Evolutionary conservation across 345 rosid genomes (phyloP).

Genomic region (Acer saccharum): DNA sequence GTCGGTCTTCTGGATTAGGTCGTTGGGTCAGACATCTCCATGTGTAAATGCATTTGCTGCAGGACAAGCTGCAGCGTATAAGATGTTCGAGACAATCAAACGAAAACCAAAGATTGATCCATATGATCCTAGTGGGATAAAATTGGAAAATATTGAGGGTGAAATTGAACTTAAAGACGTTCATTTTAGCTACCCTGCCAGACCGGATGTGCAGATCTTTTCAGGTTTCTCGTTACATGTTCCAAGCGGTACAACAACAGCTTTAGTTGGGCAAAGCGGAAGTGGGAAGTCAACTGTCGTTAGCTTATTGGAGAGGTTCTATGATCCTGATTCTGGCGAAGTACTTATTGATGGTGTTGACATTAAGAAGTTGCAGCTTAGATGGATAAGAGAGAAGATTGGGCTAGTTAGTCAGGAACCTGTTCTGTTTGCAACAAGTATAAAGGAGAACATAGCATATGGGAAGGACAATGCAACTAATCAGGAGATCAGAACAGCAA

Average conservation of each 20-base stretch:
- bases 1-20: conserved; percentile 32
- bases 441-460: conserved; percentile 65
- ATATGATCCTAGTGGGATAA: conserved; percentile 44
- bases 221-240: conserved; percentile 59
- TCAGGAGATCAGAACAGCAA: conserved; percentile 56
- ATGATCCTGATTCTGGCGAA: conserved; percentile 71
- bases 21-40: conserved; percentile 71
- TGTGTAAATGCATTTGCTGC: conserved; percentile 63
- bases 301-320: conserved; percentile 68
- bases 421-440: conserved; percentile 50
- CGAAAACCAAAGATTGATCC: conserved; percentile 58
- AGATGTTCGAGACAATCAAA: conserved; percentile 72
- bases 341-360: conserved; percentile 60
- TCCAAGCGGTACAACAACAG: conserved; percentile 58
- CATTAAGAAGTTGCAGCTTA: conserved; percentile 54
- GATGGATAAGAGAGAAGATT: conserved; percentile 59
- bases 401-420: conserved; percentile 81
- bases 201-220: conserved; percentile 68
- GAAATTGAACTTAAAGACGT: conserved; percentile 64
- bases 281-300: conserved; percentile 78
- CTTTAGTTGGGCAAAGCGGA: conserved; percentile 79
- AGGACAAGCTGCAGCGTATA: conserved; percentile 70
- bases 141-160: conserved; percentile 49
- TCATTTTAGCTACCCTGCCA: conserved; percentile 67
- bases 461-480: conserved; percentile 63